Percentiles rank a stretch among this genome's conserved stretches.
Evolutionary conservation across 495 filamentous ascomycete genomes (phyloP).

Genomic region (Durotheca rogersii): DNA sequence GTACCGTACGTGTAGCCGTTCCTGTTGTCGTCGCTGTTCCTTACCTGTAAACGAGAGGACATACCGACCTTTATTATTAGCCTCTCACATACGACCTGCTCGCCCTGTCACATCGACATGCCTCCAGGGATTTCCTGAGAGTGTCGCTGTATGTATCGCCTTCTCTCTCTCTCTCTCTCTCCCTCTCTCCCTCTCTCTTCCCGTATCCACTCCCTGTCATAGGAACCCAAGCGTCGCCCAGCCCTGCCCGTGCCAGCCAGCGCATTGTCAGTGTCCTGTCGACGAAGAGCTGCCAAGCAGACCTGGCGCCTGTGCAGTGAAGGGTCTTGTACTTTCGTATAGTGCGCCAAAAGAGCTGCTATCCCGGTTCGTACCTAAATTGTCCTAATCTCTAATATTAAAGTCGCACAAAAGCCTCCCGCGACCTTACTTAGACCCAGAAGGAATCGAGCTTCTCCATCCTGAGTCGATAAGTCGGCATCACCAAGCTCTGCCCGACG

Average conservation of each 20-base stretch:
- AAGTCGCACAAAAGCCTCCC: slow-evolving; percentile 56
- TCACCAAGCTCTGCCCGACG: slow-evolving; percentile 35
- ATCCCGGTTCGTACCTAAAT: slow-evolving; percentile 38
- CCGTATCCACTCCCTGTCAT: slow-evolving; percentile 30
- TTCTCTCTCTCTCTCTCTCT: neutral
- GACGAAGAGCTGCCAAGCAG: slow-evolving; percentile 36
- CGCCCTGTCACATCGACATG: slow-evolving; percentile 30
- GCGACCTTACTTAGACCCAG: slow-evolving; percentile 49
- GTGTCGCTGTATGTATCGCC: slow-evolving; percentile 11
- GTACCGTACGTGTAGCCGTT: slow-evolving; percentile 5
- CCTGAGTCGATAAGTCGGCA: slow-evolving; percentile 35
- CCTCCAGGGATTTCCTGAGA: slow-evolving; percentile 28
- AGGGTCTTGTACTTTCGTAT: slow-evolving; percentile 41
- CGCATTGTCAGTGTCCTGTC: slow-evolving; percentile 35
- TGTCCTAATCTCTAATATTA: slow-evolving; percentile 41
- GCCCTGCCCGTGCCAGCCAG: slow-evolving; percentile 36
- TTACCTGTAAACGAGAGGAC: slow-evolving; percentile 13
- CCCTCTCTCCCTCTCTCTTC: slow-evolving; percentile 15
- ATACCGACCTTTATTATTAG: slow-evolving; percentile 25
- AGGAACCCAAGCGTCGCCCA: slow-evolving; percentile 25
- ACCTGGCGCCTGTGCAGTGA: slow-evolving; percentile 31
- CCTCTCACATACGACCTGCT: slow-evolving; percentile 30
- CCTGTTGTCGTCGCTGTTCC: slow-evolving; percentile 22
- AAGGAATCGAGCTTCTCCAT: slow-evolving; percentile 43
- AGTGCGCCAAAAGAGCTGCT: slow-evolving; percentile 35